Conservation (phyloP, 768 basidiomycete species). For the Xanthoconium stramineum region DNA sequence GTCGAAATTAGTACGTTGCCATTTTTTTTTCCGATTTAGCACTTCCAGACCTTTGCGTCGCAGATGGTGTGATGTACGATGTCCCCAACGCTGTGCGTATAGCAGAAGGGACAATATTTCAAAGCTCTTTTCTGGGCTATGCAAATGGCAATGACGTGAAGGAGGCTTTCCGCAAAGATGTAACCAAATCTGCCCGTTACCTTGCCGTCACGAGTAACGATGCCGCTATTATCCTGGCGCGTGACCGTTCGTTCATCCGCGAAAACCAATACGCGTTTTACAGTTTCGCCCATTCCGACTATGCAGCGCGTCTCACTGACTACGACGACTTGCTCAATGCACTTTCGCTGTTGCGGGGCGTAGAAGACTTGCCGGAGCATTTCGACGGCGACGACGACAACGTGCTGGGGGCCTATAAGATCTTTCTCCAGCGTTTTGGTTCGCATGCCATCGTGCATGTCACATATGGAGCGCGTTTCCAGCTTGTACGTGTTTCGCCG, state of each 20-base stretch:
- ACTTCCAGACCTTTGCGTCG: not conserved
- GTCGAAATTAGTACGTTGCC: not conserved
- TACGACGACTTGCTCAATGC: slow-evolving; percentile 4
- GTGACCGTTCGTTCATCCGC: not conserved
- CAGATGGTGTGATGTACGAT: not conserved
- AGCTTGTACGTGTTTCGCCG: not conserved
- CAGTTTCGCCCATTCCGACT: not conserved
- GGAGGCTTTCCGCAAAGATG: not conserved
- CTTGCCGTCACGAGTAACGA: slow-evolving; percentile 5
- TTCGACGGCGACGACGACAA: not conserved
- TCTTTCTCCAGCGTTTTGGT: not conserved
- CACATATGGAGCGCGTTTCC: slow-evolving; percentile 4
- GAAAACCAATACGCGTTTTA: slow-evolving; percentile 3
- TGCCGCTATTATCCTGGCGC: not conserved
- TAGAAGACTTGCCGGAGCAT: not conserved
- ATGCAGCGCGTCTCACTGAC: not conserved
- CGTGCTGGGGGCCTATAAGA: not conserved
- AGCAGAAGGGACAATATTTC: not conserved
- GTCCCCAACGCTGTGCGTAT: not conserved
- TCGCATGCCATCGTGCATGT: not conserved
- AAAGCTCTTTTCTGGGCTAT: not conserved
- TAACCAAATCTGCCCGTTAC: not conserved
- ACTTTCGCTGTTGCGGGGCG: not conserved
- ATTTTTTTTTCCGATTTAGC: not conserved
- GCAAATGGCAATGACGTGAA: not conserved